A percentile compares a stretch with the other conserved stretches of the same genome.
phyloP scores from a whole-genome alignment of 1,139 yeast genomes.

The Candida sp. region DNA sequence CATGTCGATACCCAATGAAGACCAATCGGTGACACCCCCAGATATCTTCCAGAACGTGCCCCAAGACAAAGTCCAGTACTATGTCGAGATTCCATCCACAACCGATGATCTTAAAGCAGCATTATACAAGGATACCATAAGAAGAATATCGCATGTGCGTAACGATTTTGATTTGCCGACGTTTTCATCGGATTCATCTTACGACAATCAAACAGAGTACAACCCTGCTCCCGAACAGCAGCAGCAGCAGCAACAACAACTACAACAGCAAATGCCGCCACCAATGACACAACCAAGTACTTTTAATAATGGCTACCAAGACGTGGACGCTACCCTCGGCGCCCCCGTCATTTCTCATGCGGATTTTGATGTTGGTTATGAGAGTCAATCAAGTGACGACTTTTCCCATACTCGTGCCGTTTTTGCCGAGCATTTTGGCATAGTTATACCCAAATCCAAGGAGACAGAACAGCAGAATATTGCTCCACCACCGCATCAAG shows the following conservation, averaged over 20 bases:
- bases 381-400: conserved; percentile 10
- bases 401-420: conserved; percentile 10
- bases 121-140: conserved; percentile 21
- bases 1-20: conserved; percentile 14
- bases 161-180: conserved; percentile 3
- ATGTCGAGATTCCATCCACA: conserved; percentile 13
- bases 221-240: not conserved
- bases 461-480: not conserved
- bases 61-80: conserved; percentile 9
- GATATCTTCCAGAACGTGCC: conserved; percentile 14
- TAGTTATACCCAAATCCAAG: not conserved
- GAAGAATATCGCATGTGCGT: conserved; percentile 8
- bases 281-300: not conserved
- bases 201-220: not conserved
- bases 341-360: not conserved
- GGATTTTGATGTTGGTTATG: conserved; percentile 10
- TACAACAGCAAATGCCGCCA: conserved; percentile 5
- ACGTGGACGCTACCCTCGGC: not conserved
- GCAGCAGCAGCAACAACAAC: not conserved
- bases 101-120: conserved; percentile 23
- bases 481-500: not conserved
- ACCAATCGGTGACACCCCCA: conserved; percentile 12
- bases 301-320: not conserved
- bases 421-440: conserved; percentile 10
- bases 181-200: conserved; percentile 4